Conservation (phyloP, 2,329 filamentous ascomycete species). For the Aureobasidium sp. region DNA sequence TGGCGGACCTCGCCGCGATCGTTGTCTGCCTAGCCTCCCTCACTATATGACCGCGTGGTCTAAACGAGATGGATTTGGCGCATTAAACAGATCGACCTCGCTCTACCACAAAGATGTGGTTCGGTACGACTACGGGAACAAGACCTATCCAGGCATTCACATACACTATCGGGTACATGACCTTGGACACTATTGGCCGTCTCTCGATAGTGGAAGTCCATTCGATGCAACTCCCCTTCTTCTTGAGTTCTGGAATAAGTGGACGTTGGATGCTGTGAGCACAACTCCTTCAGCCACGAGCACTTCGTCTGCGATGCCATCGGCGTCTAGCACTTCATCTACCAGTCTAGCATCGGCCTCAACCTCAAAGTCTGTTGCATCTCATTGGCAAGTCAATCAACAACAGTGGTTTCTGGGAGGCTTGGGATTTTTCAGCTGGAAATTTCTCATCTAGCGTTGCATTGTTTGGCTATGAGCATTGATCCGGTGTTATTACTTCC, state of each 20-base stretch:
- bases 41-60: slow-evolving; percentile 33
- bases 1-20: slow-evolving; percentile 25
- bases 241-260: slow-evolving; percentile 18
- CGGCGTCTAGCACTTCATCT: neutral
- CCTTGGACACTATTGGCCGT: slow-evolving; percentile 35
- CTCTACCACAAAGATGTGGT: slow-evolving; percentile 23
- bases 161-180: slow-evolving; percentile 32
- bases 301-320: neutral
- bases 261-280: slow-evolving; percentile 14
- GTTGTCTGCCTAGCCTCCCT: slow-evolving; percentile 21
- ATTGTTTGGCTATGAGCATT: neutral
- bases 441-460: neutral
- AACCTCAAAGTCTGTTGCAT: neutral
- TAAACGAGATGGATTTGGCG: slow-evolving; percentile 25
- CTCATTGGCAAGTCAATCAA: neutral
- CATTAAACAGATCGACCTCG: slow-evolving; percentile 19
- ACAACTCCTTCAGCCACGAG: neutral
- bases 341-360: neutral
- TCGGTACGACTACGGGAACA: slow-evolving; percentile 18
- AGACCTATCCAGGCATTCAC: slow-evolving; percentile 22
- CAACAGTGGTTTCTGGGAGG: neutral
- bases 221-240: slow-evolving; percentile 18
- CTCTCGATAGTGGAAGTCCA: slow-evolving; percentile 12
- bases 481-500: neutral
- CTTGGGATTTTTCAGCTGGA: neutral